These are phyloP conservation scores for Besnoitia besnoiti DNA, from an alignment of 169 alveolate species.

Conservation along the genomic window DNA sequence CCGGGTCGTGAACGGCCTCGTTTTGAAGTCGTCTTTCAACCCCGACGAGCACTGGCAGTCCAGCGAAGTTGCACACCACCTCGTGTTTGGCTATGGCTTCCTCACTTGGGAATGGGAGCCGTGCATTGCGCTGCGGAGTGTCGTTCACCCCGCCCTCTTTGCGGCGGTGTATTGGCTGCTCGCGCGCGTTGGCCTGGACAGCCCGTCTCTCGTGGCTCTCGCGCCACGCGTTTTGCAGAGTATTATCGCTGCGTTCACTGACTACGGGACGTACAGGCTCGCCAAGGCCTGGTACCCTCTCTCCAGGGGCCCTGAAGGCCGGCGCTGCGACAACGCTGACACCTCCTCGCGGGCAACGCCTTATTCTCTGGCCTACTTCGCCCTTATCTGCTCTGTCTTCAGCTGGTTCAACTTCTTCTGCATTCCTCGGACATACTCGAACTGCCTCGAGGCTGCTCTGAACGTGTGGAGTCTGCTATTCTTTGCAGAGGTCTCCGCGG, in stretches of 20 bases:
- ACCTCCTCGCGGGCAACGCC: neutral
- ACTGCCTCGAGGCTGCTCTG: conserved; percentile 42
- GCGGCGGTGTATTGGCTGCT: conserved; percentile 70
- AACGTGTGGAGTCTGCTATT: neutral
- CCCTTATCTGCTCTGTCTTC: conserved; percentile 18
- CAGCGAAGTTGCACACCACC: conserved; percentile 78
- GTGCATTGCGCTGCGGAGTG: conserved; percentile 75
- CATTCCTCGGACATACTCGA: conserved; percentile 45
- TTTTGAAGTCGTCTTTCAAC: conserved; percentile 74
- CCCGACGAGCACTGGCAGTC: conserved; percentile 87
- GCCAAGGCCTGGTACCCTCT: conserved; percentile 11
- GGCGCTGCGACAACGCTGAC: neutral
- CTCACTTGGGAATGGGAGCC: conserved; percentile 87
- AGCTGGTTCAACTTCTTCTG: conserved; percentile 52
- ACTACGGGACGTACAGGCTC: conserved; percentile 70
- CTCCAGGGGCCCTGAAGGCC: neutral
- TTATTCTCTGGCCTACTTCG: neutral
- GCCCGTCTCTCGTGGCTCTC: conserved; percentile 61
- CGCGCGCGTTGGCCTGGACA: conserved; percentile 4
- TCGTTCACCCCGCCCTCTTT: conserved; percentile 77
- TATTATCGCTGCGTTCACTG: conserved; percentile 75
- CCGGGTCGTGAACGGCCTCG: conserved; percentile 71
- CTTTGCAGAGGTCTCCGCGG: neutral
- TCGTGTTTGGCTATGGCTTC: conserved; percentile 79
- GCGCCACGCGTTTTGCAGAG: conserved; percentile 76